Evolutionary conservation across 1,284 basidiomycete species (phyloP).

Genomic region (Tranzscheliella williamsii): DNA sequence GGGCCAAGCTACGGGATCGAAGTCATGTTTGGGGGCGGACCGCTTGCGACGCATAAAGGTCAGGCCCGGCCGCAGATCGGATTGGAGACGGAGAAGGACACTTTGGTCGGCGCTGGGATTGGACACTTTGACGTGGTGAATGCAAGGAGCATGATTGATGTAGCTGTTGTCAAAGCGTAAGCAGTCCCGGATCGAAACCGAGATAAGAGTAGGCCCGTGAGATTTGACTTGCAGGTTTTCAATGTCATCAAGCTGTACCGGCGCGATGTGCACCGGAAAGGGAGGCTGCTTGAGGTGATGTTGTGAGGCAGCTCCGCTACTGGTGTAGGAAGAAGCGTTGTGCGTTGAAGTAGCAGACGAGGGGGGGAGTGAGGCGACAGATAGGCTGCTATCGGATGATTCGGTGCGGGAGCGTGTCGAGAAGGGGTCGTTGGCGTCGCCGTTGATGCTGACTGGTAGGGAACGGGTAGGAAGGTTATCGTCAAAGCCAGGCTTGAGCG

Average conservation of each 20-base stretch:
- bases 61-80: slow-evolving; percentile 41
- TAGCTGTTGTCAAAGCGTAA: slow-evolving; percentile 44
- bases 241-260: slow-evolving; percentile 21
- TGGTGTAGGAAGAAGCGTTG: slow-evolving; percentile 27
- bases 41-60: slow-evolving; percentile 47
- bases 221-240: slow-evolving; percentile 16
- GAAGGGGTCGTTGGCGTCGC: slow-evolving; percentile 8
- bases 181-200: slow-evolving; percentile 24
- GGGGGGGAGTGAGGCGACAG: slow-evolving; percentile 24
- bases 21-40: slow-evolving; percentile 26
- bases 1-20: slow-evolving; percentile 39
- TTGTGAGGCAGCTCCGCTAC: slow-evolving; percentile 15
- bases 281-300: slow-evolving; percentile 6
- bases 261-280: slow-evolving; percentile 12
- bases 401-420: slow-evolving; percentile 29
- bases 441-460: slow-evolving; percentile 5
- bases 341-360: slow-evolving; percentile 28
- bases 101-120: slow-evolving; percentile 28
- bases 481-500: not conserved
- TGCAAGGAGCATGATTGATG: slow-evolving; percentile 51
- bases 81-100: slow-evolving; percentile 45
- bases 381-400: slow-evolving; percentile 29
- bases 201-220: slow-evolving; percentile 22
- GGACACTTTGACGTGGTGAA: slow-evolving; percentile 34
- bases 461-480: slow-evolving; percentile 4